Evolutionary conservation across 1,284 basidiomycete genomes (phyloP), one percentile per base, ranked within the genome.

Genomic region (Tilletiopsis washingtonensis): DNA sequence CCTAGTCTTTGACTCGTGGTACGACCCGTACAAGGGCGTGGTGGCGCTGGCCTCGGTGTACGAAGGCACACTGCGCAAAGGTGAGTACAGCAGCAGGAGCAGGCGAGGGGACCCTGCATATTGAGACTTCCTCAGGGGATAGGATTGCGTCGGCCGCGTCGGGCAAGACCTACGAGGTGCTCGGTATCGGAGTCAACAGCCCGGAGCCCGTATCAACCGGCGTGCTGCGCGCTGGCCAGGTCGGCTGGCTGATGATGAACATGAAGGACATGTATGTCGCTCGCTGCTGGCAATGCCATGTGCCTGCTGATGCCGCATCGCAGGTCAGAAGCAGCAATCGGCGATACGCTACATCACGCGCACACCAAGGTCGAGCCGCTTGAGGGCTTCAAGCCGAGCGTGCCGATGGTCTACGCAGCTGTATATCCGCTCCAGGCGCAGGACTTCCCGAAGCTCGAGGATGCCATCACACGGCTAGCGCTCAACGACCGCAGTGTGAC

Each of bases 321-420:
- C n/a, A 88, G 88, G 14, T 83, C 84, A n/a, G 93, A 98, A 78
- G 91, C 91, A 21, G 84, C 86, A 67, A 84, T 96, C 49, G 94
- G 94, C 29, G 94, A 99, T 71, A 98, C 94, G 0, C 79, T 98
- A 50, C 81, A 91, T 73, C 82, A 81, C 24, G 79, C 82, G 3
- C 84, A 85, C n/a, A 79, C 82, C 49, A 76, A 78, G 6, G 86
- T 93, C 3, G 82, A 88, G 43, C 82, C 91, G 0, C 81, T 98
- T 75, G 84, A 88, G n/a, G 89, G 87, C 0, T 96, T 96, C 77
- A 84, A 88, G 67, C 86, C 87, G 15, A 82, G 88, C 26, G 91
- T 93, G 75, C 85, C 91, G 1, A 98, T 97, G 91, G 89, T 97
- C 15, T 99, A 86, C 69, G 91, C 94, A 1, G 93, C 94, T 29